Conservation (phyloP, 208 protist species). For the Balamuthia mandrillaris region DNA sequence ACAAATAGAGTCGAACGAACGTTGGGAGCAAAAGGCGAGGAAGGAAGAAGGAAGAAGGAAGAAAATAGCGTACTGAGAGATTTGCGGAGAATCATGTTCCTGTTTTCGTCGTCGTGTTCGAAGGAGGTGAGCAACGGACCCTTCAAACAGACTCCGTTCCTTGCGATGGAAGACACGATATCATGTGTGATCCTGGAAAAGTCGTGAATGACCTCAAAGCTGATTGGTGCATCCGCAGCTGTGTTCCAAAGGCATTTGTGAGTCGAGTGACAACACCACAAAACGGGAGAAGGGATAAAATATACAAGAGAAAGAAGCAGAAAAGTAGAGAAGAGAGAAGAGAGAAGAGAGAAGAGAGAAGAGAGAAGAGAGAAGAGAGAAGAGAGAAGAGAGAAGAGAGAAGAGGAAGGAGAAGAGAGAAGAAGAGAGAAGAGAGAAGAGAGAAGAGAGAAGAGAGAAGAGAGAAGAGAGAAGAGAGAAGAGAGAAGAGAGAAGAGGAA, state of each 20-base stretch:
- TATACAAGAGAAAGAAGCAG: too few relatives aligned
- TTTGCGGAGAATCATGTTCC: constrained; percentile 61
- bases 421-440: not conserved
- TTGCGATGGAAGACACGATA: constrained; percentile 41
- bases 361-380: too few relatives aligned
- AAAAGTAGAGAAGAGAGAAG: too few relatives aligned
- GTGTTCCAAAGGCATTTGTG: too few relatives aligned
- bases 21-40: too few relatives aligned
- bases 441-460: not conserved
- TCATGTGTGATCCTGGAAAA: constrained; percentile 41
- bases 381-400: too few relatives aligned
- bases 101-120: constrained; percentile 49
- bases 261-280: too few relatives aligned
- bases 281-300: too few relatives aligned
- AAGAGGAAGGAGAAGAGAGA: too few relatives aligned
- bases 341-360: too few relatives aligned
- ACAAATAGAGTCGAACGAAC: too few relatives aligned
- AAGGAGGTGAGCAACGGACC: not conserved
- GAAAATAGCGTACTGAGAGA: constrained; percentile 40
- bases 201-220: constrained; percentile 48
- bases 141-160: constrained; percentile 53
- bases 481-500: not conserved
- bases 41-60: too few relatives aligned
- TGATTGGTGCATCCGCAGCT: constrained; percentile 54
- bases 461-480: not conserved